Base-by-base conservation (phyloP, 2,329 filamentous ascomycete genomes). In the Fusarium nisikadoi region DNA sequence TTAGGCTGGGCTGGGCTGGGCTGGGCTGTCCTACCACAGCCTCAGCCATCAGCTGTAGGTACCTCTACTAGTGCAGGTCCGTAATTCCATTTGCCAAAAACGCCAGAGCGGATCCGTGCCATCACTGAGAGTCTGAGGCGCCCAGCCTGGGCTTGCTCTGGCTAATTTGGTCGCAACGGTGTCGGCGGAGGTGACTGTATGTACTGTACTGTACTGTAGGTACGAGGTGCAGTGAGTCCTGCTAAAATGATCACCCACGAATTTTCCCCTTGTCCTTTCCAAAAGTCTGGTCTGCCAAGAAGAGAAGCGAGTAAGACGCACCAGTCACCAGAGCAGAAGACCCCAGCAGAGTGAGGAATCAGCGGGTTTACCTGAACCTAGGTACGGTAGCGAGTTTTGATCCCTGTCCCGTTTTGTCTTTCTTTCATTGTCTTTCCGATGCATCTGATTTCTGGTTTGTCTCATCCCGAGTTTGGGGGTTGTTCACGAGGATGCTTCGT, bases 21-120 rank as follows among this genome's bases (percentile, higher is more conserved):
- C 35, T 46, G 33, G 49, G 36, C 49, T 45, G 29, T 23, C 19
- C 38, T 46, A 47, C 31, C 19, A 29, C 31, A 56, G 36, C 58
- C 33, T 41, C 50, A 45, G 49, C 58, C 31, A 57, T 57, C 54
- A 57, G 31, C 23, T 56, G 29, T 57, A 49, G 50, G 49, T 39
- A 53, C 50, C 20, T 54, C 25, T 42, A 42, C 25, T 42, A 42
- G 36, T 35, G 54, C 14, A 55, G 38, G 36, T 23, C 50, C 50
- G 52, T 33, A 46, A 55, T 46, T 45, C 52, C 62, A 66, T 66
- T 41, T 29, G 42, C 64, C 58, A 65, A 59, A 65, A 55, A 53
- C 49, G 65, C 65, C 45, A 68, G 45, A 58, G 65, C 58, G 65
- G 65, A 68, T 53, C 65, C 65, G 52, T 73, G 65, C 52, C 53